Conservation (phyloP, 805 yeast genomes). For the Priceomyces castillae region DNA sequence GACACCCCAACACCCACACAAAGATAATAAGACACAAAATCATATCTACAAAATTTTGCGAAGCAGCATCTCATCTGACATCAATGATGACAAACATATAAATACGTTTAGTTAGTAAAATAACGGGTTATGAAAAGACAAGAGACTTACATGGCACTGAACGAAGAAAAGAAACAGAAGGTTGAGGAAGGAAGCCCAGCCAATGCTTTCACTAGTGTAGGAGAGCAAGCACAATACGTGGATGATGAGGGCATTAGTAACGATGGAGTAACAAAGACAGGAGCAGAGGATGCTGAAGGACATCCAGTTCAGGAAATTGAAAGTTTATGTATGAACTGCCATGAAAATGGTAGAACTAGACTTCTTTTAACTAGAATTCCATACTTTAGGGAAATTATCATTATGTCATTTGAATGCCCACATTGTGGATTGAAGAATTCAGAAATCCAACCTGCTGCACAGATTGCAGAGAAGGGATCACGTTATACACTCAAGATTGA, state of each 20-base stretch:
- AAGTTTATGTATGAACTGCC: slow-evolving; percentile 95
- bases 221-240: slow-evolving; percentile 38
- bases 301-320: slow-evolving; percentile 95
- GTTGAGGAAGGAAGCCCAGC: slow-evolving; percentile 7
- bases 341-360: slow-evolving; percentile 78
- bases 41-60: background rate
- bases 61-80: background rate
- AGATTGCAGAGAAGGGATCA: slow-evolving; percentile 85
- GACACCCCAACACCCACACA: no score
- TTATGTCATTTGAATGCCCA: slow-evolving; percentile 95
- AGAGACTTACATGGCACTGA: slow-evolving; percentile 10
- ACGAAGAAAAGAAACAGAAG: slow-evolving; percentile 10
- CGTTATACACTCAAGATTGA: slow-evolving; percentile 70
- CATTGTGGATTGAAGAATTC: slow-evolving; percentile 90
- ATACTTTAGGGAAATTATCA: slow-evolving; percentile 80
- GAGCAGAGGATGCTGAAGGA: slow-evolving; percentile 80
- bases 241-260: slow-evolving; percentile 16
- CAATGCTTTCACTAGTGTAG: slow-evolving; percentile 31
- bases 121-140: slow-evolving; percentile 21
- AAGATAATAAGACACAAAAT: no score
- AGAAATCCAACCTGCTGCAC: slow-evolving; percentile 94
- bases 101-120: background rate
- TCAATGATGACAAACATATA: background rate
- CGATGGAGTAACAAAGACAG: slow-evolving; percentile 53
- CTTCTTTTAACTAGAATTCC: slow-evolving; percentile 87